Percentiles rank a stretch among this genome's conserved stretches.
phyloP scores from a whole-genome alignment of 169 alveolate genomes.

The Ichthyophthirius multifiliis region DNA sequence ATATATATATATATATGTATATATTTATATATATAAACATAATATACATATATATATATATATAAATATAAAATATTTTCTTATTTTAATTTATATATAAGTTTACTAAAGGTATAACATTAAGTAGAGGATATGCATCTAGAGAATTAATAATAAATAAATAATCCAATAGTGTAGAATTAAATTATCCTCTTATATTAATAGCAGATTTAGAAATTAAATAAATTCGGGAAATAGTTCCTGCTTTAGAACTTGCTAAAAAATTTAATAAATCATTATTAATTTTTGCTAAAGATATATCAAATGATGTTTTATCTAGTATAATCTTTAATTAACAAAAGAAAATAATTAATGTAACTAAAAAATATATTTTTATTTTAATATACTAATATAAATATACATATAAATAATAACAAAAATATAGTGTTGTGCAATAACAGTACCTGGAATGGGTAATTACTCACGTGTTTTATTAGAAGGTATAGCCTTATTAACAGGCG shows the following conservation, averaged over 20 bases:
- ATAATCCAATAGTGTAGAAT: constrained; percentile 14
- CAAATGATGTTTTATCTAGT: constrained; percentile 32
- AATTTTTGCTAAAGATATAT: constrained; percentile 55
- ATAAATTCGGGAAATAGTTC: constrained; percentile 40
- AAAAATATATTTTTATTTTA: too few relatives aligned
- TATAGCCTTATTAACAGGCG: constrained; percentile 17
- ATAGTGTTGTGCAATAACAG: constrained; percentile 36
- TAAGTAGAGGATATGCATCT: constrained; percentile 11
- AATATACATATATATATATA: not conserved
- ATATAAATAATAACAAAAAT: not conserved
- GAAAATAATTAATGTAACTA: not conserved
- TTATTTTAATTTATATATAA: constrained; percentile 10
- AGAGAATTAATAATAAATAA: constrained; percentile 9
- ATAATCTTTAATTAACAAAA: constrained; percentile 28
- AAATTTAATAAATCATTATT: constrained; percentile 44
- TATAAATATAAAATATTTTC: too few relatives aligned
- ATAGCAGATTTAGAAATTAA: constrained; percentile 40
- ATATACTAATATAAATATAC: too few relatives aligned
- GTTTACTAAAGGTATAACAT: constrained; percentile 14
- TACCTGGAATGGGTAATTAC: constrained; percentile 43
- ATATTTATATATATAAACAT: too few relatives aligned
- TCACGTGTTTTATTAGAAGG: constrained; percentile 21
- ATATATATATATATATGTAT: not conserved
- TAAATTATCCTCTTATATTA: constrained; percentile 53
- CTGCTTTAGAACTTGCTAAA: constrained; percentile 45